Evolutionary conservation across 2,329 filamentous ascomycete species (phyloP).

Genomic region (Knufia fluminis): DNA sequence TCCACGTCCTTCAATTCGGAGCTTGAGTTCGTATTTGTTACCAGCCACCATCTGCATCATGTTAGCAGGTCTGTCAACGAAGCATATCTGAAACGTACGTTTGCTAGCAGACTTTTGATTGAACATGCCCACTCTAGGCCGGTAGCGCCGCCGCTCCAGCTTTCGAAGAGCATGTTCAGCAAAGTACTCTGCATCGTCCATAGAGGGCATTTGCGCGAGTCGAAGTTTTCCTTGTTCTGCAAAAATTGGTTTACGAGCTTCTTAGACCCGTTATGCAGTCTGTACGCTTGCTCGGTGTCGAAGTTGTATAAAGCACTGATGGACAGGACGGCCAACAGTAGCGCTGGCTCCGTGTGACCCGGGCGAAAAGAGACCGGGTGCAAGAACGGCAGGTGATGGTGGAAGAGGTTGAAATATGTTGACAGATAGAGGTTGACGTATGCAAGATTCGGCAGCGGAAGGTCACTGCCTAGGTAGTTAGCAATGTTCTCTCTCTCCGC

Average conservation of each 20-base stretch:
- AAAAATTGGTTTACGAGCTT: slow-evolving; percentile 94
- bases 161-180: slow-evolving; percentile 97
- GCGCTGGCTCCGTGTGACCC: slow-evolving; percentile 66
- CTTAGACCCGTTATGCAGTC: slow-evolving; percentile 95
- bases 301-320: slow-evolving; percentile 96
- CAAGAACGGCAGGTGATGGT: slow-evolving; percentile 91
- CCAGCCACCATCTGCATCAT: slow-evolving; percentile 72
- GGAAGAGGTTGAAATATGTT: slow-evolving; percentile 94
- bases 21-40: slow-evolving; percentile 90
- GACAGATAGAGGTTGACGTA: slow-evolving; percentile 86
- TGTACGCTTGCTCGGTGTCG: slow-evolving; percentile 92
- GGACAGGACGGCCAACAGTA: slow-evolving; percentile 82
- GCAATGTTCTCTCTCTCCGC: slow-evolving; percentile 85
- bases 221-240: slow-evolving; percentile 97
- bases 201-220: slow-evolving; percentile 89
- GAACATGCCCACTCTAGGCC: slow-evolving; percentile 98
- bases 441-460: slow-evolving; percentile 71
- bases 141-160: slow-evolving; percentile 97
- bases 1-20: slow-evolving; percentile 79
- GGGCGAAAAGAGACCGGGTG: slow-evolving; percentile 87
- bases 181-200: slow-evolving; percentile 98
- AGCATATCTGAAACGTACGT: slow-evolving; percentile 49
- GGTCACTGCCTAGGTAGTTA: slow-evolving; percentile 73
- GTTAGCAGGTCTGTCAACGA: too few relatives aligned
- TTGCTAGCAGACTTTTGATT: slow-evolving; percentile 93